These are phyloP conservation scores for Trypanosoma vivax DNA, from an alignment of 208 protist species.

Conservation along the genomic window DNA sequence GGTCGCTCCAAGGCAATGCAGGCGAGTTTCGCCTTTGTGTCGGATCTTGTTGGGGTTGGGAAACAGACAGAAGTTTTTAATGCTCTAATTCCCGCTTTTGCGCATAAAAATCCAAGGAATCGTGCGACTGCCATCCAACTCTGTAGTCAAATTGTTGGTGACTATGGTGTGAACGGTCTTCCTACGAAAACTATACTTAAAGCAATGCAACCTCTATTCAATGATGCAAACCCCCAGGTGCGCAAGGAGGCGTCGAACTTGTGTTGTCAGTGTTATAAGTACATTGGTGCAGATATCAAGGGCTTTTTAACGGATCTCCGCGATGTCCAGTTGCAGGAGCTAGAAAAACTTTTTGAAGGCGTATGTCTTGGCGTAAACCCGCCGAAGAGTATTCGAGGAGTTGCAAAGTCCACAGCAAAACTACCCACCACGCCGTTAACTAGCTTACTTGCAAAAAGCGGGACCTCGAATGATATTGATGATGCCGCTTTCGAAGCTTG, in stretches of 20 bases:
- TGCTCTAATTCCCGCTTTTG: conserved; percentile 33
- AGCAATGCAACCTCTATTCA: conserved; percentile 76
- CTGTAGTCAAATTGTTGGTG: conserved; percentile 42
- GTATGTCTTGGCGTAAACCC: conserved; percentile 25
- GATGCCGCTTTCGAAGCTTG: conserved; percentile 45
- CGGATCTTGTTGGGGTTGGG: conserved; percentile 39
- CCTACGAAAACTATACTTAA: conserved; percentile 63
- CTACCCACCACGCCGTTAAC: conserved; percentile 4
- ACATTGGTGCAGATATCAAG: conserved; percentile 67
- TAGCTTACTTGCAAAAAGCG: background rate
- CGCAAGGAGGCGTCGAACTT: conserved; percentile 58
- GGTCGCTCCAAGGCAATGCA: conserved; percentile 58
- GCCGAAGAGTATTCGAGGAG: conserved; percentile 20
- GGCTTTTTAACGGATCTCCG: conserved; percentile 67
- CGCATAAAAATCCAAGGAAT: conserved; percentile 62
- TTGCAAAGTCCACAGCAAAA: conserved; percentile 4
- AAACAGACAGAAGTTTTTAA: conserved; percentile 45
- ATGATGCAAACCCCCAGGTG: conserved; percentile 70
- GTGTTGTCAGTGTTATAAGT: conserved; percentile 83
- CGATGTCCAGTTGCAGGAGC: conserved; percentile 77
- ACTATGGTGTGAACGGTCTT: conserved; percentile 62
- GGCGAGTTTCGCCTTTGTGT: conserved; percentile 37
- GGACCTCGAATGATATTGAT: conserved; percentile 28
- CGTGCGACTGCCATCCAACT: conserved; percentile 42
- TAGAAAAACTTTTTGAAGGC: conserved; percentile 69